Evolutionary conservation across 2,329 filamentous ascomycete genomes (phyloP).

Genomic region (Epichloe brachyelytri): DNA sequence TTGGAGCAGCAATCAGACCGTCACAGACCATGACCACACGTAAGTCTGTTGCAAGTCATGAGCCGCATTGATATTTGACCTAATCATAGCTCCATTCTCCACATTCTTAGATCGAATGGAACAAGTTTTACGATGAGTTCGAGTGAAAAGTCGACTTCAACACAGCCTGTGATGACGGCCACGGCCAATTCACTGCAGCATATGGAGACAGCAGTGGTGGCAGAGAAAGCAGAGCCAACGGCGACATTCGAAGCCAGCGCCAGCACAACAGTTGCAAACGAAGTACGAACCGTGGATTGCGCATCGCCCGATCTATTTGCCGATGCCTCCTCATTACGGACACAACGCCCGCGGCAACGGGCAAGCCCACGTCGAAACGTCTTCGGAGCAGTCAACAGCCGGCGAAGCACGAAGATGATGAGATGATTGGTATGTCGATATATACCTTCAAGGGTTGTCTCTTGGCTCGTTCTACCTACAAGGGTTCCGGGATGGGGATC

Average conservation of each 20-base stretch:
- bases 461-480: conserved; percentile 5
- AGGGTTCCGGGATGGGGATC: neutral
- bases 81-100: neutral
- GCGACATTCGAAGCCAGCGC: neutral
- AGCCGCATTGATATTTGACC: too few relatives aligned
- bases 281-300: conserved; percentile 2
- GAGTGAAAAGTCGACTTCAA: neutral
- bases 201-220: neutral
- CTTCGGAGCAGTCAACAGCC: neutral
- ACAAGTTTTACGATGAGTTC: conserved; percentile 6
- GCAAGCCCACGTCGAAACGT: neutral
- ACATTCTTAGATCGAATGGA: neutral
- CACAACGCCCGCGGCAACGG: neutral
- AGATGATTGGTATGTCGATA: conserved; percentile 4
- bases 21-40: neutral
- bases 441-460: conserved; percentile 7
- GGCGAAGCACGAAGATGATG: neutral
- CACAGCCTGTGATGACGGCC: neutral
- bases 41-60: neutral
- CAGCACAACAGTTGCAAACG: neutral
- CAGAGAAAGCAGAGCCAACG: neutral
- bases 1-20: conserved; percentile 1
- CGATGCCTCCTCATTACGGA: conserved; percentile 2
- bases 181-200: neutral
- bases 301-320: neutral